phyloP scores from a whole-genome alignment of 1,139 yeast genomes.

The Scheffersomyces quercinus region DNA sequence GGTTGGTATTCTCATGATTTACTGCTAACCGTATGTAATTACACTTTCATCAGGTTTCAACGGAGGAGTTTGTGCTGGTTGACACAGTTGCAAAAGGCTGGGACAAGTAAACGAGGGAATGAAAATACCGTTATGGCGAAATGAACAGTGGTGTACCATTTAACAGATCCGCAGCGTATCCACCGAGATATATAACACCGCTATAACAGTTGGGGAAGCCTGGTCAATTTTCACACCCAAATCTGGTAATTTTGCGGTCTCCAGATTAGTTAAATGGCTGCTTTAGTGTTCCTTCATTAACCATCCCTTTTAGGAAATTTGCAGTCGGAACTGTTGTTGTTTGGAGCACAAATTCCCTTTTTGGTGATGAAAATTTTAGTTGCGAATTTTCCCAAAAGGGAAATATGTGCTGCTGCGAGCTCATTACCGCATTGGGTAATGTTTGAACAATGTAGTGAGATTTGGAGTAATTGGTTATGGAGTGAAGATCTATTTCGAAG shows the following conservation, averaged over 20 bases:
- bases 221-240: constrained; percentile 9
- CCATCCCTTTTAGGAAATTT: constrained; percentile 2
- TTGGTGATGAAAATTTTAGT: too few relatives aligned
- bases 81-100: background rate
- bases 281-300: background rate
- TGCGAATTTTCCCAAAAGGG: constrained; percentile 2
- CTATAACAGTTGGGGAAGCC: constrained; percentile 4
- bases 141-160: constrained; percentile 2
- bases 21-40: constrained; percentile 6
- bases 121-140: background rate
- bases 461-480: too few relatives aligned
- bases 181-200: background rate
- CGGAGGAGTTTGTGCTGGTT: too few relatives aligned
- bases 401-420: constrained; percentile 2
- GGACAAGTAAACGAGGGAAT: constrained; percentile 11
- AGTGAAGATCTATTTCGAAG: too few relatives aligned
- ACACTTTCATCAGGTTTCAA: constrained; percentile 10
- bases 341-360: too few relatives aligned
- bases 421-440: constrained; percentile 8
- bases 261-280: constrained; percentile 9
- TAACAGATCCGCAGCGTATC: constrained; percentile 2
- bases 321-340: background rate
- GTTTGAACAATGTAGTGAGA: background rate
- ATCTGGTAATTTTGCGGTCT: constrained; percentile 8
- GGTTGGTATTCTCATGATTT: constrained; percentile 19